Evolutionary conservation across 257 asterid genomes (phyloP), one percentile per base, ranked within the genome.

Genomic region (Mentha longifolia): DNA sequence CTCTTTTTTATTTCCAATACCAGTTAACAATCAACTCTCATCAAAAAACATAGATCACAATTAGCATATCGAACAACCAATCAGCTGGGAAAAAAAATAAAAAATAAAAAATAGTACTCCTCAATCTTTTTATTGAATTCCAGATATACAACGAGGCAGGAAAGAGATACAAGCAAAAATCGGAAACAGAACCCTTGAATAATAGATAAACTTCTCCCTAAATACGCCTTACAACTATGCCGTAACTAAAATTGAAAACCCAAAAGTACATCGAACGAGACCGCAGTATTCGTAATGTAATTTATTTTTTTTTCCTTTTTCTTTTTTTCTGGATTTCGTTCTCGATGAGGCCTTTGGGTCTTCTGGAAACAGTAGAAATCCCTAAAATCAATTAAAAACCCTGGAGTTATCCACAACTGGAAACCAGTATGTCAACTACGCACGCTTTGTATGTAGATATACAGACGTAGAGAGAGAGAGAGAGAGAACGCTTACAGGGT

Each of bases 21-120:
- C 77, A 68, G 67, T 80, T 72, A 61, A 70, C 77, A 76, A 75
- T 78, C 75, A 80, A 70, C 81, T 47, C 83, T 62, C 78, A 47
- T 45, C 17, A n/a, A n/a, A 64, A 74, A 43, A 57, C 65, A 59
- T 16, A 61, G 31, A 16, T 51, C 58, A 52, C 61, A 64, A 56
- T 55, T 15, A 61, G 54, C 41, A 66, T 17, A 78, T 22, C 39
- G 45, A 62, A 46, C 69, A 70, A 73, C 43, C 66, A 78, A 67
- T 75, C 63, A 61, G 65, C 71, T 61, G 37, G 22, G 50, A 65
- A 33, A 65, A 13, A 20, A 51, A 68, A 51, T 13, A 37, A 15
- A 64, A 61, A 31, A 65, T 41, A 33, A 33, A 55, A 55, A 55
- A 55, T 20, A 64, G 22, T 51, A 52, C 55, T 76, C 56, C 66